Evolutionary conservation across 164 flowering plant genomes (phyloP).

Genomic region (Chimonanthus salicifolius): DNA sequence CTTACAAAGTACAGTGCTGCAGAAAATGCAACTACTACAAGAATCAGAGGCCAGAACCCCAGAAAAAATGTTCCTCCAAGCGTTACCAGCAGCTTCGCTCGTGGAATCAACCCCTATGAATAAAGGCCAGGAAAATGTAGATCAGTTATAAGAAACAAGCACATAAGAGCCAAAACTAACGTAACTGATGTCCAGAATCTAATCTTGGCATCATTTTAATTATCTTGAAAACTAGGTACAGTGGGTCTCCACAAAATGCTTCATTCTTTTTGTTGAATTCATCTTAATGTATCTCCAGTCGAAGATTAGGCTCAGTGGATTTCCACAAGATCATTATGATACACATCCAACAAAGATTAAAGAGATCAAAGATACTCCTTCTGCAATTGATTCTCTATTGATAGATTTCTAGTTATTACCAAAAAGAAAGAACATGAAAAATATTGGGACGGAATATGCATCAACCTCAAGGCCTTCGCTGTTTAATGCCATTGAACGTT

Average conservation of each 20-base stretch:
- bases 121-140: not conserved
- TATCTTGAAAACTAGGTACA: not conserved
- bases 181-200: not conserved
- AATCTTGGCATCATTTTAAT: not conserved
- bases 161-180: not conserved
- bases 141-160: not conserved
- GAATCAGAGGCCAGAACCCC: constrained; percentile 83
- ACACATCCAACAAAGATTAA: not conserved
- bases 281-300: not conserved
- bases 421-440: not conserved
- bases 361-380: not conserved
- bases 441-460: not conserved
- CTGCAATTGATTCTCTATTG: not conserved
- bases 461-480: constrained; percentile 97
- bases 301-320: not conserved
- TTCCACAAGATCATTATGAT: not conserved
- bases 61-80: constrained; percentile 92
- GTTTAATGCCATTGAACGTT: constrained; percentile 75
- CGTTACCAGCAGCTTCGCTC: constrained; percentile 75
- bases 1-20: constrained; percentile 76
- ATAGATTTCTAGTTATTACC: not conserved
- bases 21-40: constrained; percentile 53
- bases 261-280: not conserved
- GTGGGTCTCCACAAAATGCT: not conserved
- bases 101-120: constrained; percentile 83